Evolutionary conservation across 768 basidiomycete genomes (phyloP).

Genomic region (Hericium alpestre): DNA sequence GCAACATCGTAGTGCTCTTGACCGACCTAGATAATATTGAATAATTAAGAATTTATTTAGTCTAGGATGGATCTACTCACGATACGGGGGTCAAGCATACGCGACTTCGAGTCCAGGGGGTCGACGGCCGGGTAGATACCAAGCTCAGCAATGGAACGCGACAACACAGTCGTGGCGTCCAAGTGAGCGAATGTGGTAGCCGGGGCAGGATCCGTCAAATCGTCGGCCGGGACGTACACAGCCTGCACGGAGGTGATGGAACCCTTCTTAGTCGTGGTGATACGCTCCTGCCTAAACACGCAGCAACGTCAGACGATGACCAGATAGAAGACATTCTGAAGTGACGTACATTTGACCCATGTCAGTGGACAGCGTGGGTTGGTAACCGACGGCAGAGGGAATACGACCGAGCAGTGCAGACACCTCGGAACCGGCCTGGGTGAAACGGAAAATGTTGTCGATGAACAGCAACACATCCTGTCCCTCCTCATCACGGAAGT

Average conservation of each 20-base stretch:
- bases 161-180: constrained; percentile 99
- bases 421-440: constrained; percentile 99
- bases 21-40: constrained; percentile 43
- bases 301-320: constrained; percentile 5
- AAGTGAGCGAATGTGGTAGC: constrained; percentile 99
- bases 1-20: constrained; percentile 93
- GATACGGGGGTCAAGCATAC: constrained; percentile 99
- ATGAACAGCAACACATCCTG: constrained; percentile 99
- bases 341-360: constrained; percentile 94
- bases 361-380: constrained; percentile 98
- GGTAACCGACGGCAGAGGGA: constrained; percentile 99
- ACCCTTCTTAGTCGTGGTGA: constrained; percentile 99
- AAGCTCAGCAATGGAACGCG: constrained; percentile 96
- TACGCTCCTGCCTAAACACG: constrained; percentile 84
- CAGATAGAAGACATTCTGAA: neutral
- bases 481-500: constrained; percentile 99
- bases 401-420: constrained; percentile 99
- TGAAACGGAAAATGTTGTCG: constrained; percentile 99
- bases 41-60: neutral
- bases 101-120: constrained; percentile 97
- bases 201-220: constrained; percentile 99
- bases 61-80: constrained; percentile 34
- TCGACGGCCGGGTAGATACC: constrained; percentile 99
- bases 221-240: constrained; percentile 99
- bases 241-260: constrained; percentile 99